Evolutionary conservation across 768 basidiomycete genomes (phyloP).

Genomic region (Dictyophora rubrovolvata): DNA sequence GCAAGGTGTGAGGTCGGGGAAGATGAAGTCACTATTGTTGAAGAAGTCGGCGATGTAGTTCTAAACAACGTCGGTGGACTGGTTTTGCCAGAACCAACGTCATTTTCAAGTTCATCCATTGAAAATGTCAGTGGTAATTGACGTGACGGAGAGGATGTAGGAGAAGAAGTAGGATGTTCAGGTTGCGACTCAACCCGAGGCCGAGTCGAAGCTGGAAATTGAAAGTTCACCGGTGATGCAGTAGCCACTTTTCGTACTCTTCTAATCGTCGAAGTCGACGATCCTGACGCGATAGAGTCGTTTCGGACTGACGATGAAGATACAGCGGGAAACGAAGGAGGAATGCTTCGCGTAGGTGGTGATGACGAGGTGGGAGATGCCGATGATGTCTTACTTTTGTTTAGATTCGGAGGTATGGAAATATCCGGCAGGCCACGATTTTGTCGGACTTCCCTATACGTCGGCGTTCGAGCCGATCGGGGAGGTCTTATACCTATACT

Average conservation of each 20-base stretch:
- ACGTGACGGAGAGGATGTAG: neutral
- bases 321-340: constrained; percentile 1
- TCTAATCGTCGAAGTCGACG: constrained; percentile 21
- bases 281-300: constrained; percentile 14
- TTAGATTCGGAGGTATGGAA: constrained; percentile 25
- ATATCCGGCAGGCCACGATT: constrained; percentile 28
- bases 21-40: neutral
- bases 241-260: constrained; percentile 13
- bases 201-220: constrained; percentile 22
- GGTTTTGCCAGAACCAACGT: neutral
- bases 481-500: neutral
- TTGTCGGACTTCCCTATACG: constrained; percentile 22
- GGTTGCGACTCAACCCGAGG: neutral
- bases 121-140: neutral
- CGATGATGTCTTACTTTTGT: constrained; percentile 7
- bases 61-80: neutral
- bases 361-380: constrained; percentile 12
- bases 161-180: neutral
- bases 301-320: constrained; percentile 6
- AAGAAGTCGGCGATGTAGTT: constrained; percentile 18
- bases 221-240: constrained; percentile 24
- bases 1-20: constrained; percentile 37
- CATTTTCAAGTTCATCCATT: neutral
- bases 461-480: constrained; percentile 8
- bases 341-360: constrained; percentile 18